phyloP scores from a whole-genome alignment of 31 red algal species.

The Endocladia muricata region DNA sequence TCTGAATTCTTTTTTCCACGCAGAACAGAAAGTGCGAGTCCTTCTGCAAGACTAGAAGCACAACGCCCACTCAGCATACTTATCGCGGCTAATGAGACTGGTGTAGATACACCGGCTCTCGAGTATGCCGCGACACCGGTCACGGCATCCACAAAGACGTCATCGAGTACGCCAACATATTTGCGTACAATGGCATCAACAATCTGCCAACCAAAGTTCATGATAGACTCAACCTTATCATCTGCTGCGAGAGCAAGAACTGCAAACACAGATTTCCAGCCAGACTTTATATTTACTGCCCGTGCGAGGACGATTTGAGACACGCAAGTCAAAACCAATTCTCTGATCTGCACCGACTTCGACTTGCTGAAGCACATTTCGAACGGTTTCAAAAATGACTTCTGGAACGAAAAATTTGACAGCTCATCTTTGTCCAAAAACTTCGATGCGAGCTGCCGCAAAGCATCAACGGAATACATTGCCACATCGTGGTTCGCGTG shows the following conservation, averaged over 20 bases:
- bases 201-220: slow-evolving; percentile 70
- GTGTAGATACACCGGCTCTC: slow-evolving; percentile 34
- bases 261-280: slow-evolving; percentile 86
- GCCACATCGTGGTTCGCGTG: slow-evolving; percentile 68
- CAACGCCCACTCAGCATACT: slow-evolving; percentile 52
- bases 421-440: slow-evolving; percentile 91
- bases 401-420: slow-evolving; percentile 77
- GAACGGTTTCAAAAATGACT: slow-evolving; percentile 80
- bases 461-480: slow-evolving; percentile 80
- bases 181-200: slow-evolving; percentile 79
- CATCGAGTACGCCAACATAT: slow-evolving; percentile 72
- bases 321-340: slow-evolving; percentile 66
- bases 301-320: slow-evolving; percentile 65
- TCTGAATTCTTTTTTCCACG: neutral
- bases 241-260: slow-evolving; percentile 82
- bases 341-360: slow-evolving; percentile 28
- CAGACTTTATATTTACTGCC: slow-evolving; percentile 64
- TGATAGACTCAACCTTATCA: slow-evolving; percentile 66
- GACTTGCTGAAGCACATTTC: slow-evolving; percentile 58
- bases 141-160: slow-evolving; percentile 83
- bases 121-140: slow-evolving; percentile 72
- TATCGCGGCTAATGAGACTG: slow-evolving; percentile 62
- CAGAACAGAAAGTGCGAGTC: slow-evolving; percentile 36
- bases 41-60: slow-evolving; percentile 51
- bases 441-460: slow-evolving; percentile 78